Base-by-base conservation (phyloP, 2,329 filamentous ascomycete genomes). In the Microcera coccophila region DNA sequence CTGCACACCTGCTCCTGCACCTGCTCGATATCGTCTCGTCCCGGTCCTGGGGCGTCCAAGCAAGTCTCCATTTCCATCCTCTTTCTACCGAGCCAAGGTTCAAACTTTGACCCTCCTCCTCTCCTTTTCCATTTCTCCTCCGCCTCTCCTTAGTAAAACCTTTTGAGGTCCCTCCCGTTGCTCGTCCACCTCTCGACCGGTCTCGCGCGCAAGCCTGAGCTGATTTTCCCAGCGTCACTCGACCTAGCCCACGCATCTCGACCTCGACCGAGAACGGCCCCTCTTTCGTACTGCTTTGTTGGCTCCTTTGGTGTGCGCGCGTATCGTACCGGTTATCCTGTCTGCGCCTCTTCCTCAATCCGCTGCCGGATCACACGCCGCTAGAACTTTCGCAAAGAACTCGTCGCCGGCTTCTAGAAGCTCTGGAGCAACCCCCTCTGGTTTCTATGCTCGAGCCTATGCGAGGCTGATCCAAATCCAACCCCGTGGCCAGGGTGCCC, bases 381-480 rank as follows among this genome's bases (percentile, higher is more conserved):
- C 33, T 35, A 35, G 33, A 11, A n/a, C 5, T 20, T 17, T 17
- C 16, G 16, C 16, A 35, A 15, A 35, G 9, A 35, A 19, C 17
- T 8, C 15, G 5, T 20, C 33, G 16, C 51, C 47, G 40, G 47
- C 55, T 58, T 58, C 55, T 58, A 58, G 55, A 58, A 58, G 52
- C 46, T 38, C 41, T 21, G 16, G 47, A 45, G 10, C 12, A 18
- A 5, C 16, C 16, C 33, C 8, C 33, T 17, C 33, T 16, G 18
- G 15, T 8, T n/a, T 15, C 15, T 16, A 32, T 16, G 7, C 9
- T n/a, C 15, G 11, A 14, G 33, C 52, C 53, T 56, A 58, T 58
- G 55, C 55, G 55, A 58, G 55, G 55, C 53, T 57, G 55, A 58
- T 58, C 55, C 49, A 56, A 41, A 43, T 47, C 54, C 45, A 20